Evolutionary conservation across 495 filamentous ascomycete genomes (phyloP).

Genomic region (Penicillium waksmanii): DNA sequence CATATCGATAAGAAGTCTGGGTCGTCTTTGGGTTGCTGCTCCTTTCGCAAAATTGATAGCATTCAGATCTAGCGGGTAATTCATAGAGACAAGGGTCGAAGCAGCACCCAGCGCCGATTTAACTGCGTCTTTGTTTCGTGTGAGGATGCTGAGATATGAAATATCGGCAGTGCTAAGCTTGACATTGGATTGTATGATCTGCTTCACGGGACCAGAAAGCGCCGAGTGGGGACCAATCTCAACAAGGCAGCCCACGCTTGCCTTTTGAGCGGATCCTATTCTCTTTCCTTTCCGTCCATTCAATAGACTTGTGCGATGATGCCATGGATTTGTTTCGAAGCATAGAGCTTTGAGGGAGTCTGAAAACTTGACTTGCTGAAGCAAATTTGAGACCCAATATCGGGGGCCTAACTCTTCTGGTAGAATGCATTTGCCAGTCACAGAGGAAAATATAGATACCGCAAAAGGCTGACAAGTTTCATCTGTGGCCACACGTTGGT

Average conservation of each 20-base stretch:
- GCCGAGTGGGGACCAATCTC: constrained; percentile 57
- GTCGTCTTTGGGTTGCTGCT: neutral
- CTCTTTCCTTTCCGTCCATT: constrained; percentile 2
- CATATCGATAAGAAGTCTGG: constrained; percentile 29
- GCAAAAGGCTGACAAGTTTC: neutral
- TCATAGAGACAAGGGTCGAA: constrained; percentile 25
- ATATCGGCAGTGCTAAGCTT: constrained; percentile 25
- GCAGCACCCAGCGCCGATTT: constrained; percentile 21
- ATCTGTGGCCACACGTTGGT: neutral
- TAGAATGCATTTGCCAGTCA: constrained; percentile 33
- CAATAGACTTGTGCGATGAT: neutral
- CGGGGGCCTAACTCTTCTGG: constrained; percentile 23
- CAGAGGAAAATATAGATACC: constrained; percentile 41
- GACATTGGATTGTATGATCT: constrained; percentile 26
- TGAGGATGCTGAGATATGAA: constrained; percentile 28
- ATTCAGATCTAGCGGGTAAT: constrained; percentile 24
- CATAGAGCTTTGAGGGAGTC: constrained; percentile 34
- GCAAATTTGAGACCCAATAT: constrained; percentile 49
- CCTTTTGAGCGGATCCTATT: constrained; percentile 17
- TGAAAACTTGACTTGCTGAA: constrained; percentile 42
- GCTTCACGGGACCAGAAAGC: constrained; percentile 41
- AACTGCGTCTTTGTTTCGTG: constrained; percentile 27
- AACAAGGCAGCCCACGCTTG: constrained; percentile 41
- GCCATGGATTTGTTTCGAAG: constrained; percentile 17
- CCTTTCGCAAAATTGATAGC: constrained; percentile 25